Evolutionary conservation across 2,329 filamentous ascomycete species (phyloP).

Genomic region (Xylariaceae sp.): DNA sequence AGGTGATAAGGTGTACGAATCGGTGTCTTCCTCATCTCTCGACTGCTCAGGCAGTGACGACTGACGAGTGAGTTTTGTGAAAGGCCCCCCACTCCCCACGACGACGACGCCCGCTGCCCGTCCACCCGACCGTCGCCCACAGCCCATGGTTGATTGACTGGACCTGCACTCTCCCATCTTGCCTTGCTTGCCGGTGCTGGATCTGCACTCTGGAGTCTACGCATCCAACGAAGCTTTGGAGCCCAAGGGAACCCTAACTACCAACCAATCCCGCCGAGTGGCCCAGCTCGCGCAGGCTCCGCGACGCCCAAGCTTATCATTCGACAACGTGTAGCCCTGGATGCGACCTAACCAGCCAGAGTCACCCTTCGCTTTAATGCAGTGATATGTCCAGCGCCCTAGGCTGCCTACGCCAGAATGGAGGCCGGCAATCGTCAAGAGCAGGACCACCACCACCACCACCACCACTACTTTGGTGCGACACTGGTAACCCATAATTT

Average conservation of each 20-base stretch:
- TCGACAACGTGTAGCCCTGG: background rate
- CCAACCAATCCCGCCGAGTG: too few relatives aligned
- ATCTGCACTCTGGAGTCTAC: too few relatives aligned
- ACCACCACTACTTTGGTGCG: conserved; percentile 28
- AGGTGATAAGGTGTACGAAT: too few relatives aligned
- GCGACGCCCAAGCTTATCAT: background rate
- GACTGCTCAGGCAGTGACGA: too few relatives aligned
- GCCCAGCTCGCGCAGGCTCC: background rate
- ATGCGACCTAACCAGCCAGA: background rate
- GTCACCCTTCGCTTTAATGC: conserved; percentile 14
- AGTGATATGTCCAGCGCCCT: conserved; percentile 30
- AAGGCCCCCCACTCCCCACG: too few relatives aligned
- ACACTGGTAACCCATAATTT: conserved; percentile 31
- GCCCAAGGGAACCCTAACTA: conserved; percentile 9
- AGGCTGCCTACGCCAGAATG: conserved; percentile 39
- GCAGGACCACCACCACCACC: too few relatives aligned
- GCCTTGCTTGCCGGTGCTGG: too few relatives aligned
- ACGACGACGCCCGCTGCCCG: too few relatives aligned
- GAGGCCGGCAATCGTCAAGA: conserved; percentile 42
- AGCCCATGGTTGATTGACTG: too few relatives aligned
- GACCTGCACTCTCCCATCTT: conserved; percentile 15
- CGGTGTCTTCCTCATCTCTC: too few relatives aligned
- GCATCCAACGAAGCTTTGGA: conserved; percentile 13
- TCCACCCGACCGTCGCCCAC: too few relatives aligned
- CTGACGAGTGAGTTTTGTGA: too few relatives aligned